These are phyloP conservation scores for Calocera cornea DNA, from an alignment of 768 basidiomycete species.

Conservation along the genomic window DNA sequence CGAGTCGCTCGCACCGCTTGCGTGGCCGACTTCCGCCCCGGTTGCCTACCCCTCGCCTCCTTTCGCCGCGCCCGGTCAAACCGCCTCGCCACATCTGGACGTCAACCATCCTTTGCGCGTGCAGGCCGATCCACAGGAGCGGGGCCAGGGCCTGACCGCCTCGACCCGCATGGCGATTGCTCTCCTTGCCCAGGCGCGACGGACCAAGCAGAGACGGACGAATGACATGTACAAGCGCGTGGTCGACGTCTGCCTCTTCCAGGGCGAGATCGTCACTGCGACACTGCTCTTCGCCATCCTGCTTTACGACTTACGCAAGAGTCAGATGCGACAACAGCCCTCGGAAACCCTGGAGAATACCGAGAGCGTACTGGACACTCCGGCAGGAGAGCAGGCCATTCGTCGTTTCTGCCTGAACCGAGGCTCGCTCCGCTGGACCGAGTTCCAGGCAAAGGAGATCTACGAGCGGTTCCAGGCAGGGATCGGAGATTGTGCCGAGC, in stretches of 20 bases:
- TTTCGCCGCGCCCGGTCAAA: background rate
- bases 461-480: background rate
- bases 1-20: background rate
- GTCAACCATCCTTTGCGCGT: too few species aligned
- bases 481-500: background rate
- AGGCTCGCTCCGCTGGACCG: background rate
- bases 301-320: slow-evolving; percentile 47
- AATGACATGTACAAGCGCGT: slow-evolving; percentile 41
- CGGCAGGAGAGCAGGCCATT: background rate
- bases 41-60: too few species aligned
- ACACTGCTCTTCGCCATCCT: slow-evolving; percentile 54
- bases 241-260: slow-evolving; percentile 51
- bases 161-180: slow-evolving; percentile 4
- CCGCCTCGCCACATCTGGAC: too few species aligned
- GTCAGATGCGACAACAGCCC: slow-evolving; percentile 10
- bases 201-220: slow-evolving; percentile 2
- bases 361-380: background rate
- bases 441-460: background rate
- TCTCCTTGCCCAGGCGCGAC: slow-evolving; percentile 4
- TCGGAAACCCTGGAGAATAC: background rate
- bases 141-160: background rate
- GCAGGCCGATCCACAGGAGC: background rate
- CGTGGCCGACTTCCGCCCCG: background rate
- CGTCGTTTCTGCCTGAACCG: background rate
- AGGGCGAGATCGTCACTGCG: slow-evolving; percentile 68